Percentiles rank a stretch among this genome's conserved stretches.
Evolutionary conservation across 23 red algal species (phyloP).

Genomic region (Gracilaria domingensis): DNA sequence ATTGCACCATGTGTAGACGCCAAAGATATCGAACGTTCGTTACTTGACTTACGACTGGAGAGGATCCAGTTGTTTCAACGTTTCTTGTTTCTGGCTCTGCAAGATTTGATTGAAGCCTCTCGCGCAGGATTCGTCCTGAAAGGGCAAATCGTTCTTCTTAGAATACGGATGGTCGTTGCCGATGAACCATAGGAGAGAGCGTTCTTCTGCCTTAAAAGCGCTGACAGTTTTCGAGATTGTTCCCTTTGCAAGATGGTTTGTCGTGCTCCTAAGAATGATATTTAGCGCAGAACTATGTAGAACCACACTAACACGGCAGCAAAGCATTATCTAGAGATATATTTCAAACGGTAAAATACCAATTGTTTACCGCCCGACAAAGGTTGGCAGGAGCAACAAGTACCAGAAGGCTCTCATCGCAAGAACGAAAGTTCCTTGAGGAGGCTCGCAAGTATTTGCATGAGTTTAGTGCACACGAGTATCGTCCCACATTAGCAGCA

Average conservation of each 20-base stretch:
- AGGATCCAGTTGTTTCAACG: constrained; percentile 1
- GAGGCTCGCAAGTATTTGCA: neutral
- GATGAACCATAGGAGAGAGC: neutral
- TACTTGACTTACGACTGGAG: neutral
- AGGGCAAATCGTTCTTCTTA: neutral
- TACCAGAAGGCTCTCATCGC: neutral
- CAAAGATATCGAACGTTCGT: neutral
- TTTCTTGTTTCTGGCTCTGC: neutral
- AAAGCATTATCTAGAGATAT: too few relatives aligned
- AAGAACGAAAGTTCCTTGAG: neutral
- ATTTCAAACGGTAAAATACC: too few relatives aligned
- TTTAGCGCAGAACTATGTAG: too few relatives aligned
- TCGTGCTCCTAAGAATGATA: too few relatives aligned
- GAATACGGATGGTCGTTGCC: neutral
- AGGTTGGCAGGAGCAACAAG: neutral
- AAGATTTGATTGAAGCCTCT: neutral
- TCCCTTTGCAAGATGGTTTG: too few relatives aligned
- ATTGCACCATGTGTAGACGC: neutral
- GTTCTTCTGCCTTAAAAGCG: constrained; percentile 2
- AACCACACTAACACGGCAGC: too few relatives aligned
- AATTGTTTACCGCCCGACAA: neutral
- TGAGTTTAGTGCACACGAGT: neutral
- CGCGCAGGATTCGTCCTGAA: neutral
- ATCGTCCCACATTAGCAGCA: neutral
- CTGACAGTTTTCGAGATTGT: neutral